phyloP scores from a whole-genome alignment of 2,329 filamentous ascomycete genomes.

The Phyllosticta citribraziliensis region DNA sequence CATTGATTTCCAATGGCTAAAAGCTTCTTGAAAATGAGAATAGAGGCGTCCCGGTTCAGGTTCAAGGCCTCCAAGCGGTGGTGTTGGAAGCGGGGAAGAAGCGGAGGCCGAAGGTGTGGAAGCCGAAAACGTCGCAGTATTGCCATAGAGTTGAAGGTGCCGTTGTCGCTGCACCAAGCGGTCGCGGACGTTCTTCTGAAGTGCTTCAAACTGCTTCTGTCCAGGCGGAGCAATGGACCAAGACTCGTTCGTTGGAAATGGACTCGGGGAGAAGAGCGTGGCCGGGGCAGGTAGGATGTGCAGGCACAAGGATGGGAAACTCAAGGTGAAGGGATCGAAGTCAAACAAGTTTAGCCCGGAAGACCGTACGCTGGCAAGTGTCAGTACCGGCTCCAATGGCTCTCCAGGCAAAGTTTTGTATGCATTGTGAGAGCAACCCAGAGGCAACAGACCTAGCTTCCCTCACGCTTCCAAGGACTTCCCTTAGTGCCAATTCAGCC shows the following conservation, averaged over 20 bases:
- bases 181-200: slow-evolving; percentile 56
- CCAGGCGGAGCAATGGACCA: slow-evolving; percentile 74
- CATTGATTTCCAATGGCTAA: slow-evolving; percentile 63
- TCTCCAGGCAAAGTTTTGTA: neutral
- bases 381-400: neutral
- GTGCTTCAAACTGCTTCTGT: slow-evolving; percentile 61
- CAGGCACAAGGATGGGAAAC: slow-evolving; percentile 76
- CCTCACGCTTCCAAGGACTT: slow-evolving; percentile 70
- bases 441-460: slow-evolving; percentile 58
- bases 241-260: slow-evolving; percentile 65
- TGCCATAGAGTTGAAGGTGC: slow-evolving; percentile 15
- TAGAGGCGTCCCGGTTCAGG: slow-evolving; percentile 59
- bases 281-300: slow-evolving; percentile 72
- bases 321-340: slow-evolving; percentile 76
- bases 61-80: slow-evolving; percentile 32
- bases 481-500: slow-evolving; percentile 73
- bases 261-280: slow-evolving; percentile 71
- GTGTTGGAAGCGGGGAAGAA: slow-evolving; percentile 28
- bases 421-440: neutral
- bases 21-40: slow-evolving; percentile 69
- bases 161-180: slow-evolving; percentile 43
- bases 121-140: slow-evolving; percentile 19
- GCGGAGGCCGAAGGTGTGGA: slow-evolving; percentile 28
- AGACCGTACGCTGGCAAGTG: slow-evolving; percentile 24
- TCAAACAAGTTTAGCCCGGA: slow-evolving; percentile 48